Evolutionary conservation across 345 rosid genomes (phyloP).

Genomic region (Euclidium syriacum): DNA sequence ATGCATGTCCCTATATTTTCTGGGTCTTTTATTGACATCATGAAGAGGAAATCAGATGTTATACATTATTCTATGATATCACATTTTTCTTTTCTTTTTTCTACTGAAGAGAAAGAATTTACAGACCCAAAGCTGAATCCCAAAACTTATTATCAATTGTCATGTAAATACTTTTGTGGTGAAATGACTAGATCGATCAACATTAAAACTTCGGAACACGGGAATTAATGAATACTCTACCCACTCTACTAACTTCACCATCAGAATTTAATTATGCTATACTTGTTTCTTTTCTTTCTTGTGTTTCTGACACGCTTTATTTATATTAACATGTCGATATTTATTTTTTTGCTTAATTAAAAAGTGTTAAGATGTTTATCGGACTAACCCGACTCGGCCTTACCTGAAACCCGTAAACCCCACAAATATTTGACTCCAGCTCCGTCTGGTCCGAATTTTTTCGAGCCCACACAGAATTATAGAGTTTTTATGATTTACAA

Average conservation of each 20-base stretch:
- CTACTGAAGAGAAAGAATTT: background rate
- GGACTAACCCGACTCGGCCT: no score
- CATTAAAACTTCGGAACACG: background rate
- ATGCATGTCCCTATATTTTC: slow-evolving; percentile 2
- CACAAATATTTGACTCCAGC: no score
- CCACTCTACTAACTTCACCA: background rate
- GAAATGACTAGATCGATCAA: background rate
- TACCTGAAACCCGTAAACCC: no score
- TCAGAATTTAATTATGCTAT: background rate
- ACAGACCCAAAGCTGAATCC: background rate
- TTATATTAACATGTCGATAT: background rate
- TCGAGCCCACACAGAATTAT: no score
- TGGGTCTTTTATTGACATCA: background rate
- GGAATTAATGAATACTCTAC: background rate
- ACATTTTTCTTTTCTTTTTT: no score
- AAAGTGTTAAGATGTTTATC: no score
- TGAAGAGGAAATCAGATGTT: background rate
- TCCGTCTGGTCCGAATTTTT: no score
- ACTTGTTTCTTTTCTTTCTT: background rate
- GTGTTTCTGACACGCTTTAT: background rate
- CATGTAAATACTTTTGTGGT: background rate
- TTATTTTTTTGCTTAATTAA: background rate
- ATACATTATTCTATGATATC: background rate
- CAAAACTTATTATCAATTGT: background rate
- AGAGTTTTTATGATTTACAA: no score